Evolutionary conservation across 495 filamentous ascomycete genomes (phyloP), one percentile per base, ranked within the genome.

Genomic region (Achaetomiella virescens): DNA sequence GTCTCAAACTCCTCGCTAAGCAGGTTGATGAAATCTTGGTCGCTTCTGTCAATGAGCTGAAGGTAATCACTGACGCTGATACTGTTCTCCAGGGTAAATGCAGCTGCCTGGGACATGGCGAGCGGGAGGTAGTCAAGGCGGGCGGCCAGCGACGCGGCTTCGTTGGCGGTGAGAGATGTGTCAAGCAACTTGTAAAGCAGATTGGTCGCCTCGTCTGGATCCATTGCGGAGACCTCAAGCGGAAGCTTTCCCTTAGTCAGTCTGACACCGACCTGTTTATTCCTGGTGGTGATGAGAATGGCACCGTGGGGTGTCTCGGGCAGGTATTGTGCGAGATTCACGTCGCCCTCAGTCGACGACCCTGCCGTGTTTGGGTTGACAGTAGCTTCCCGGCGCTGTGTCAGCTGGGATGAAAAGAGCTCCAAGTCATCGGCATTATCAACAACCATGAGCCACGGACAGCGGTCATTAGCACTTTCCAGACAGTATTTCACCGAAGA

Each of bases 381-480:
- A 31, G 27, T 31, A 9, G 9, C 5, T 31, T 9, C 27, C 5
- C 5, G 33, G 40, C 55, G 11, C 21, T 54, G 8, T 36, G n/a
- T 9, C 6, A 18, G 6, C 29, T 22, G 33, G 21, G 40, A 27
- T 48, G 51, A 65, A 61, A 75, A 71, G n/a, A 73, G 25, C 22
- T 72, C 64, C 7, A 60, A 49, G 59, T 80, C 72, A 60, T 82
- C 77, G 9, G 74, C 77, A 53, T 78, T 81, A 59, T 83, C 78
- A 24, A 82, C 65, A n/a, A 80, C 62, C 52, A 81, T 54, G 21
- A 79, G 46, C 79, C 78, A 83, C 11, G 44, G 49, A 17, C 71
- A 70, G 42, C 64, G 66, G 0, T 71, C 42, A 24, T 65, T 61
- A 6, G n/a, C n/a, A n/a, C 65, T 51, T 17, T 64, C 57, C 10